phyloP scores from a whole-genome alignment of 176 grass and related monocot genomes.

The Olyra latifolia region DNA sequence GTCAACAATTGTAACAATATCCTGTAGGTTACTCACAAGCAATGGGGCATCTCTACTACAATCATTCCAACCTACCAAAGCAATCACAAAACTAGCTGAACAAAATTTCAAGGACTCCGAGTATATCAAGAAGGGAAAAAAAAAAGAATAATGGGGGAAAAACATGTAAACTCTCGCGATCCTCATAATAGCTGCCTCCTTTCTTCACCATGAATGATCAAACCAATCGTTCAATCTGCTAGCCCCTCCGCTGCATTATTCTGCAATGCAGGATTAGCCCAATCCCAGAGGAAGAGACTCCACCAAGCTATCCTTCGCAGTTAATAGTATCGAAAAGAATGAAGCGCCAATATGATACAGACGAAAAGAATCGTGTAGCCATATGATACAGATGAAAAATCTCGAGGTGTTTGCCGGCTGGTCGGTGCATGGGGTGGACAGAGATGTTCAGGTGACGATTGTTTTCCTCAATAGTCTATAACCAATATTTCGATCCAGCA shows the following conservation, averaged over 20 bases:
- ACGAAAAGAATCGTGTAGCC: conserved; percentile 59
- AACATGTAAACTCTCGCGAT: conserved; percentile 31
- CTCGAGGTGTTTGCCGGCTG: conserved; percentile 30
- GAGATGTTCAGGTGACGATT: conserved; percentile 30
- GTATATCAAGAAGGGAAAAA: conserved; percentile 16
- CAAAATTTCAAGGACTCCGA: conserved; percentile 48
- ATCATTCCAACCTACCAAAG: conserved; percentile 49
- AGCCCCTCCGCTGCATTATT: conserved; percentile 32
- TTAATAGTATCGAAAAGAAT: conserved; percentile 50
- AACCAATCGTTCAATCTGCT: conserved; percentile 19
- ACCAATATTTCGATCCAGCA: conserved; percentile 36
- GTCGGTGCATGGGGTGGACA: conserved; percentile 31
- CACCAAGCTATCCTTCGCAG: conserved; percentile 35
- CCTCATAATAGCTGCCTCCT: conserved; percentile 28
- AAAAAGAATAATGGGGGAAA: conserved; percentile 43
- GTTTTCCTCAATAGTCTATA: neutral
- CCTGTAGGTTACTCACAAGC: conserved; percentile 61
- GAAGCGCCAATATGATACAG: conserved; percentile 55
- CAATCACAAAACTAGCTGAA: conserved; percentile 50
- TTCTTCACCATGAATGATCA: conserved; percentile 21
- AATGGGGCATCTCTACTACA: conserved; percentile 61
- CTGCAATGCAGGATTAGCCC: conserved; percentile 27
- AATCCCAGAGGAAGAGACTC: conserved; percentile 26
- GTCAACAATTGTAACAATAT: conserved; percentile 54
- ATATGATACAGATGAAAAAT: conserved; percentile 61